Conservation (phyloP, 2,329 filamentous ascomycete genomes). For the Pseudogymnoascus sp. region DNA sequence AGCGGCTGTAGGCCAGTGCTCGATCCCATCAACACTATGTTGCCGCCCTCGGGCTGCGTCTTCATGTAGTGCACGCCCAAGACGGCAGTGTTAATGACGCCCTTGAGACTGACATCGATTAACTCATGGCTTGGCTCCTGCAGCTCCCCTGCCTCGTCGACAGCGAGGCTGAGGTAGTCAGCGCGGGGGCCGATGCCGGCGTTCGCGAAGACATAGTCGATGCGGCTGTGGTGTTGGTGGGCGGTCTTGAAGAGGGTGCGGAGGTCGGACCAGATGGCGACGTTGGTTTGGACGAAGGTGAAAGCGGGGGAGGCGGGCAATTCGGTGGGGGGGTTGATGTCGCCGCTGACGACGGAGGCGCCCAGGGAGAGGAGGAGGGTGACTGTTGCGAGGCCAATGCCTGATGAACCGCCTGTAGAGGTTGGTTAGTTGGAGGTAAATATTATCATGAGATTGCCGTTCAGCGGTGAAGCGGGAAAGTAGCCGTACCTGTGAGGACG, state of each 20-base stretch:
- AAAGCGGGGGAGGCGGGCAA: conserved; percentile 23
- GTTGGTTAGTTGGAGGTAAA: conserved; percentile 12
- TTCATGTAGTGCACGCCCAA: conserved; percentile 46
- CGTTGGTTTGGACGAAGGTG: conserved; percentile 35
- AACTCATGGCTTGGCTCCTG: conserved; percentile 36
- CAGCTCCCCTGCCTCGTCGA: conserved; percentile 43
- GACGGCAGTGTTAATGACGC: conserved; percentile 42
- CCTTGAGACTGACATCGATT: conserved; percentile 45
- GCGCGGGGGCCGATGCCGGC: conserved; percentile 45
- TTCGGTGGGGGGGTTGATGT: conserved; percentile 39
- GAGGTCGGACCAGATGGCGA: conserved; percentile 40
- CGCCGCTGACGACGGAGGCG: conserved; percentile 48
- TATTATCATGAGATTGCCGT: conserved; percentile 3
- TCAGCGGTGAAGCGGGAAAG: neutral
- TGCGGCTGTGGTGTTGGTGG: conserved; percentile 27
- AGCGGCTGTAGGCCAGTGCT: conserved; percentile 44
- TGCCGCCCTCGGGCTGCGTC: conserved; percentile 40
- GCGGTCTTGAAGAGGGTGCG: conserved; percentile 44
- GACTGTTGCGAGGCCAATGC: conserved; percentile 52
- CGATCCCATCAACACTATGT: conserved; percentile 48
- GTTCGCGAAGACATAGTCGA: conserved; percentile 34
- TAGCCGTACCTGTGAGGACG: conserved; percentile 42
- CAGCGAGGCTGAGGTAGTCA: conserved; percentile 40
- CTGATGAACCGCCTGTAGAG: conserved; percentile 46
- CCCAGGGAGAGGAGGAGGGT: conserved; percentile 44